Percentiles rank a stretch among this genome's conserved stretches.
Evolutionary conservation across 148 eudicot species (phyloP).

Genomic region (Fagopyrum esculentum): DNA sequence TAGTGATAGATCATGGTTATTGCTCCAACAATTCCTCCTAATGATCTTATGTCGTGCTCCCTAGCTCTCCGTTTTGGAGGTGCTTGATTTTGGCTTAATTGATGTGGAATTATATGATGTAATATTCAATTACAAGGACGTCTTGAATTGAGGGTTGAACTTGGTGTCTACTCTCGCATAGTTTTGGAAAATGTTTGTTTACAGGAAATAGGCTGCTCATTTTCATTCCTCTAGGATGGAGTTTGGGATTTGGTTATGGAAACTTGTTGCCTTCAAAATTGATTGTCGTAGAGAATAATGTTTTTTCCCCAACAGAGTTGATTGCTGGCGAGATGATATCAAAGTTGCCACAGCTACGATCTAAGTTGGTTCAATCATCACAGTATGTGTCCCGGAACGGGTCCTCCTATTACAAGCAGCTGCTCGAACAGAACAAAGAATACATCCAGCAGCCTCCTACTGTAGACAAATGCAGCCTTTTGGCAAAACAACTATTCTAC

Average conservation of each 20-base stretch:
- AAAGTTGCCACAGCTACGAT: constrained; percentile 13
- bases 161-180: not conserved
- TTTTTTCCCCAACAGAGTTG: not conserved
- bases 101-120: not conserved
- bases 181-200: not conserved
- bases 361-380: constrained; percentile 15
- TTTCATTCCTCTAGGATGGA: not conserved
- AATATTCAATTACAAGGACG: not conserved
- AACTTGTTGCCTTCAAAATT: not conserved
- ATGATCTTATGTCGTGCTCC: not conserved
- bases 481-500: constrained; percentile 17
- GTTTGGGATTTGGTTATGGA: not conserved
- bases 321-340: constrained; percentile 9
- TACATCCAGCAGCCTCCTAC: constrained; percentile 17
- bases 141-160: not conserved
- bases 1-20: not conserved
- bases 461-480: constrained; percentile 16
- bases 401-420: constrained; percentile 13
- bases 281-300: not conserved
- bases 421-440: constrained; percentile 16
- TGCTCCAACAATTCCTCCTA: not conserved
- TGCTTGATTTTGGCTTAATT: not conserved
- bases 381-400: constrained; percentile 18
- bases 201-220: too few relatives aligned
- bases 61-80: not conserved